These are phyloP conservation scores for Mycena polygramma DNA, from an alignment of 768 basidiomycete species.

Conservation along the genomic window DNA sequence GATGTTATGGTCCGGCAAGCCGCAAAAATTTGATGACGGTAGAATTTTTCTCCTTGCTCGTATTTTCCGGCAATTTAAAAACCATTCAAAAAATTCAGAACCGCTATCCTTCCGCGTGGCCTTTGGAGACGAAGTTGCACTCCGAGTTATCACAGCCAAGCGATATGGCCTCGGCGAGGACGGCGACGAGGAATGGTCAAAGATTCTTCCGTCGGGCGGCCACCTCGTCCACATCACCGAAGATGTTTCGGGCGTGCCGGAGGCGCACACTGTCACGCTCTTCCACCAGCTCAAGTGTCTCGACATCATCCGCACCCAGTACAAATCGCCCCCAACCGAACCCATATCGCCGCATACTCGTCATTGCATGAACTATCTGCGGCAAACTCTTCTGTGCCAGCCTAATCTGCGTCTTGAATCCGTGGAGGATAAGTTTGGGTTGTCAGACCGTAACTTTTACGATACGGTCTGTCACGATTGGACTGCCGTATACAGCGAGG, in stretches of 20 bases:
- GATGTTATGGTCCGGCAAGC: no score
- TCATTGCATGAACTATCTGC: slow-evolving; percentile 52
- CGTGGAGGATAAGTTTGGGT: slow-evolving; percentile 29
- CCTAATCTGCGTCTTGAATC: slow-evolving; percentile 41
- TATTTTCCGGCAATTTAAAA: no score
- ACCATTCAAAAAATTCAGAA: no score
- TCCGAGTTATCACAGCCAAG: slow-evolving; percentile 41
- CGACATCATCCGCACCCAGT: slow-evolving; percentile 47
- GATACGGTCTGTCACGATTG: slow-evolving; percentile 40
- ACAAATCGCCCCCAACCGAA: slow-evolving; percentile 26
- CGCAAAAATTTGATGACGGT: no score
- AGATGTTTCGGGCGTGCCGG: background rate
- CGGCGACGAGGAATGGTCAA: slow-evolving; percentile 44
- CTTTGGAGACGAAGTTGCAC: slow-evolving; percentile 39
- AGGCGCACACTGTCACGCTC: slow-evolving; percentile 50
- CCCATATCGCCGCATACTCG: slow-evolving; percentile 24
- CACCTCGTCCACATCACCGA: slow-evolving; percentile 45
- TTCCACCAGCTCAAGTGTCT: slow-evolving; percentile 59
- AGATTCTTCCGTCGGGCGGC: slow-evolving; percentile 48
- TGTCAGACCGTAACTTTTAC: slow-evolving; percentile 26
- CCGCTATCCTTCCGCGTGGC: slow-evolving; percentile 55
- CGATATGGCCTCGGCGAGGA: slow-evolving; percentile 30
- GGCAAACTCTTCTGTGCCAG: slow-evolving; percentile 48
- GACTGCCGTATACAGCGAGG: slow-evolving; percentile 37
- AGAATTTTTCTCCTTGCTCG: no score